Conservation (phyloP, 345 rosid genomes). For the Eucalyptus paniculata region DNA sequence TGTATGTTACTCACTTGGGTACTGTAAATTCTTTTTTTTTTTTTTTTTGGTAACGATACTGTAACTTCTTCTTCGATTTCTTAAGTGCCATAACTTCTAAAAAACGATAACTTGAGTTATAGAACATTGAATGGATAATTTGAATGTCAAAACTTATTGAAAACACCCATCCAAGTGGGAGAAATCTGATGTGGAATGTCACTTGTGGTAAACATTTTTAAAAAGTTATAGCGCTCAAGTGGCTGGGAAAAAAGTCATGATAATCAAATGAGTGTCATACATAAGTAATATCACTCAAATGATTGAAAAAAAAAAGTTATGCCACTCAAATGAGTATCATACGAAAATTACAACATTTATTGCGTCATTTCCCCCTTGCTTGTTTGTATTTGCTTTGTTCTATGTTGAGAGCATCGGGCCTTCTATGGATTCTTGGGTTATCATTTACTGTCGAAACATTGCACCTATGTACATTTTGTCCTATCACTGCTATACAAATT, state of each 20-base stretch:
- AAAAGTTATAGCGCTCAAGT: not conserved
- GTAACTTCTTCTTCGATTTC: accelerated
- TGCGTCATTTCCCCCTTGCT: accelerated
- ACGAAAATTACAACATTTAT: no score
- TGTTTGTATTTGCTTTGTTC: not conserved
- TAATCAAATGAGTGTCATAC: accelerated
- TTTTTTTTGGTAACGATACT: no score
- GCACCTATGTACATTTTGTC: not conserved
- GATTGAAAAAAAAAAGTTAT: not conserved
- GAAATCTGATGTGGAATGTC: not conserved
- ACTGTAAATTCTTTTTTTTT: accelerated
- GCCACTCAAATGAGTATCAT: not conserved
- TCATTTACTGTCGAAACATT: not conserved
- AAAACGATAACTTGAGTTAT: no score
- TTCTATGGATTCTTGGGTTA: not conserved
- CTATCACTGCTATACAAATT: not conserved
- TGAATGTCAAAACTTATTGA: no score
- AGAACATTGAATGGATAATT: no score
- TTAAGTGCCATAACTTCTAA: no score
- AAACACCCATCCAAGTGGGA: not conserved
- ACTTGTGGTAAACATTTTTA: not conserved
- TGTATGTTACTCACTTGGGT: not conserved
- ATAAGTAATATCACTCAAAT: not conserved
- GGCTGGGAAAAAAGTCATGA: accelerated
- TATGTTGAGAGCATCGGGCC: not conserved